phyloP scores from a whole-genome alignment of 2,329 filamentous ascomycete genomes.

The Samsoniella hepiali region DNA sequence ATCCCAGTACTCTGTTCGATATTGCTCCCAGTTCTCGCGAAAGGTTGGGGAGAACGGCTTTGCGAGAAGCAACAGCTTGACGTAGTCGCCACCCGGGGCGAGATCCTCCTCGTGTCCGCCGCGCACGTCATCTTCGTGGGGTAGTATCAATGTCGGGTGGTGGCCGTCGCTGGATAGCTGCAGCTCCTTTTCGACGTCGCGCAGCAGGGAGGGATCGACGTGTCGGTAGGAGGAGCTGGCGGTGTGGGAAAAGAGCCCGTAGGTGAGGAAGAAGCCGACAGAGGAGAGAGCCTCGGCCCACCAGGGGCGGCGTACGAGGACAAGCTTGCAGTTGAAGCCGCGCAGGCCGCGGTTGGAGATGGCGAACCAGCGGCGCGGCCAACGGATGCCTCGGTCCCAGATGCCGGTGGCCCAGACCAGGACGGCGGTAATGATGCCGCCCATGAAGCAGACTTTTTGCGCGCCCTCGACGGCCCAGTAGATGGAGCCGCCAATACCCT shows the following conservation, averaged over 20 bases:
- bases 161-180: conserved; percentile 42
- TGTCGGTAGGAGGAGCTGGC: conserved; percentile 70
- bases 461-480: conserved; percentile 94
- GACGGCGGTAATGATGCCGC: conserved; percentile 79
- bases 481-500: conserved; percentile 84
- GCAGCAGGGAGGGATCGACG: conserved; percentile 63
- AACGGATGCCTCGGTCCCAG: conserved; percentile 91
- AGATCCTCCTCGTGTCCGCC: conserved; percentile 84
- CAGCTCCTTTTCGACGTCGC: conserved; percentile 58
- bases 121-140: conserved; percentile 55
- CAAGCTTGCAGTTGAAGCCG: conserved; percentile 93
- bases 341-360: conserved; percentile 86
- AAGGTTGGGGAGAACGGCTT: conserved; percentile 96
- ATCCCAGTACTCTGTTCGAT: conserved; percentile 94
- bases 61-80: conserved; percentile 84
- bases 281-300: conserved; percentile 74
- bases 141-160: conserved; percentile 42
- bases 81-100: conserved; percentile 82
- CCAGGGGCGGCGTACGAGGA: conserved; percentile 79
- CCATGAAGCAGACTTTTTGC: conserved; percentile 89
- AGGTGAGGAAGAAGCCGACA: conserved; percentile 73
- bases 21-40: conserved; percentile 94
- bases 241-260: conserved; percentile 65
- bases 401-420: conserved; percentile 94
- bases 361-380: conserved; percentile 87